phyloP scores from a whole-genome alignment of 768 basidiomycete species.

The Lactarius akahatsu region DNA sequence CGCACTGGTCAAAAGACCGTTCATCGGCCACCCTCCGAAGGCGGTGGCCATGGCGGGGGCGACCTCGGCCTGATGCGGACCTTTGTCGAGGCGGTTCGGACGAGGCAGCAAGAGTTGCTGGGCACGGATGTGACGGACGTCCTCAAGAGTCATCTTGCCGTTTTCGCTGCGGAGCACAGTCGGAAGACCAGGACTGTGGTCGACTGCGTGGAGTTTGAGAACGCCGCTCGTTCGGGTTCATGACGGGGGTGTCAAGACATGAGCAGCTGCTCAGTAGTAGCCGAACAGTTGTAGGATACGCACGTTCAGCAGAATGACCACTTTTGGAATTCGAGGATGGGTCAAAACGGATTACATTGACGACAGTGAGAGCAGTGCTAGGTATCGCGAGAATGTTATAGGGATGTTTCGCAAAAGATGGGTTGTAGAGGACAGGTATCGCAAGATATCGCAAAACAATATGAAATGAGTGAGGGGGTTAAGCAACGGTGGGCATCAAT shows the following conservation, averaged over 20 bases:
- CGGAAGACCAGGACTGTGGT: slow-evolving; percentile 67
- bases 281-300: neutral
- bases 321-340: neutral
- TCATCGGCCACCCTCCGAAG: slow-evolving; percentile 52
- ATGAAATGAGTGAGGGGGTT: neutral
- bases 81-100: slow-evolving; percentile 74
- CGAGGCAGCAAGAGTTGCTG: slow-evolving; percentile 58
- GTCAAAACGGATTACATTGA: slow-evolving; percentile 17
- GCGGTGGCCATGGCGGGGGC: slow-evolving; percentile 82
- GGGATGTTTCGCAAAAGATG: slow-evolving; percentile 16
- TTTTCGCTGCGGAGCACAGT: slow-evolving; percentile 85
- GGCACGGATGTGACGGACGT: slow-evolving; percentile 69
- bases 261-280: neutral
- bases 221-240: slow-evolving; percentile 41
- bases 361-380: slow-evolving; percentile 20
- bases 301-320: neutral
- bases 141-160: slow-evolving; percentile 74
- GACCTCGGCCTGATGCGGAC: slow-evolving; percentile 72
- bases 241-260: slow-evolving; percentile 8
- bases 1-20: slow-evolving; percentile 48
- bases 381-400: slow-evolving; percentile 19
- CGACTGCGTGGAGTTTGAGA: slow-evolving; percentile 67
- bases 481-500: slow-evolving; percentile 10
- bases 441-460: slow-evolving; percentile 30
- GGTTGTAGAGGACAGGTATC: slow-evolving; percentile 21